Evolutionary conservation across 441 rosid species (phyloP).

Genomic region (Gossypium aridum): DNA sequence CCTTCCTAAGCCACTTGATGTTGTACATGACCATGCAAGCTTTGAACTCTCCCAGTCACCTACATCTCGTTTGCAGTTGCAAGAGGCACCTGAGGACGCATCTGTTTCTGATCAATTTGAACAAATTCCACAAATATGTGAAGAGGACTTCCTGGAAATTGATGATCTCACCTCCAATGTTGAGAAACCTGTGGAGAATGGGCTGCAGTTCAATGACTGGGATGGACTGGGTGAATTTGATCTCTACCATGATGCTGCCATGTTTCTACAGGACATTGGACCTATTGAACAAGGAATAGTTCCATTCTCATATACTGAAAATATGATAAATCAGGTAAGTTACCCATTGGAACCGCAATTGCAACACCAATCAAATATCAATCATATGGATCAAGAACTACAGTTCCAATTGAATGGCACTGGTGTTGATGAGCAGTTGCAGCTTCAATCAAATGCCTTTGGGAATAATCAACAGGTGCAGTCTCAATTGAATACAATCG

Average conservation of each 20-base stretch:
- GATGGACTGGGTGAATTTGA: slow-evolving; percentile 47
- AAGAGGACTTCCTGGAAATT: slow-evolving; percentile 72
- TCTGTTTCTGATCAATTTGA: slow-evolving; percentile 23
- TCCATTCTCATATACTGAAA: slow-evolving; percentile 17
- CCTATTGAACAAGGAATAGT: slow-evolving; percentile 33
- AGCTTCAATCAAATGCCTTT: background rate
- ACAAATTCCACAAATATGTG: slow-evolving; percentile 19
- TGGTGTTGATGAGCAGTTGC: background rate
- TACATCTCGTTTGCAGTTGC: slow-evolving; percentile 42
- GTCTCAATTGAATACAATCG: slow-evolving; percentile 11
- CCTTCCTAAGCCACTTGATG: slow-evolving; percentile 18
- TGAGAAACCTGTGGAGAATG: slow-evolving; percentile 29
- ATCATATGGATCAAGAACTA: slow-evolving; percentile 11
- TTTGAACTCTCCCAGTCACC: slow-evolving; percentile 29
- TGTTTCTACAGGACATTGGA: slow-evolving; percentile 49
- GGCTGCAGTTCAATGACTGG: slow-evolving; percentile 29
- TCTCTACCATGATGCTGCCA: slow-evolving; percentile 45
- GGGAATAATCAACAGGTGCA: background rate
- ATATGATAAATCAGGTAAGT: slow-evolving; percentile 21
- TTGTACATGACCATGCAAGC: slow-evolving; percentile 21
- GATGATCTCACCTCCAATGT: slow-evolving; percentile 22
- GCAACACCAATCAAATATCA: slow-evolving; percentile 9
- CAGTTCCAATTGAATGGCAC: background rate
- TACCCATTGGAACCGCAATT: slow-evolving; percentile 22
- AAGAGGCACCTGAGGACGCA: slow-evolving; percentile 34